A percentile compares a stretch with the other conserved stretches of the same genome.
Conservation (phyloP, 768 basidiomycete genomes). For the Boletus edulis region DNA sequence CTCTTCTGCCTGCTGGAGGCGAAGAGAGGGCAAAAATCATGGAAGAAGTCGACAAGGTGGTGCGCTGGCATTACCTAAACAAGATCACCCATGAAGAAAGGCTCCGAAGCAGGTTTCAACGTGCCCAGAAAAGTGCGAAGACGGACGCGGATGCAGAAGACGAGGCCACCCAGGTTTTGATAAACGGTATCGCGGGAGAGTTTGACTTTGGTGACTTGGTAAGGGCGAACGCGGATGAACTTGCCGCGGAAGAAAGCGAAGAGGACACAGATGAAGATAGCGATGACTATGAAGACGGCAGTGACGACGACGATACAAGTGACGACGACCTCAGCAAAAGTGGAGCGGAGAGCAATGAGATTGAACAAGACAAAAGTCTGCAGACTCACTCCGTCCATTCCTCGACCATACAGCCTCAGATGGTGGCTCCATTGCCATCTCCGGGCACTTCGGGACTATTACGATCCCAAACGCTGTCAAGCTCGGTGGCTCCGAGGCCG, state of each 20-base stretch:
- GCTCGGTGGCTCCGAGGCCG: slow-evolving; percentile 5
- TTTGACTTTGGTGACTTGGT: slow-evolving; percentile 81
- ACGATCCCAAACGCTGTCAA: slow-evolving; percentile 10
- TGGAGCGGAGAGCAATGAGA: slow-evolving; percentile 18
- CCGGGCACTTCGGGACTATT: neutral
- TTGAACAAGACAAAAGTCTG: slow-evolving; percentile 5
- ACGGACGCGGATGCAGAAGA: slow-evolving; percentile 66
- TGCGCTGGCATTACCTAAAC: slow-evolving; percentile 90
- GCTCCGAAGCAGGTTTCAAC: slow-evolving; percentile 80
- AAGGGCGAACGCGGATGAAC: slow-evolving; percentile 73
- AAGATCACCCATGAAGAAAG: slow-evolving; percentile 93
- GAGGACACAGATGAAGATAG: slow-evolving; percentile 43
- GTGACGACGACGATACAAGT: slow-evolving; percentile 36
- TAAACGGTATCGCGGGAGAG: slow-evolving; percentile 78
- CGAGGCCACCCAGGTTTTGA: slow-evolving; percentile 75
- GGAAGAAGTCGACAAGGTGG: slow-evolving; percentile 84
- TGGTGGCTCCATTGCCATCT: neutral
- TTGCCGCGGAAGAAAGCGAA: slow-evolving; percentile 70
- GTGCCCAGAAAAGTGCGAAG: slow-evolving; percentile 42
- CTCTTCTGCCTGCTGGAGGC: slow-evolving; percentile 80
- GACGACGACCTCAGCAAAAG: slow-evolving; percentile 43
- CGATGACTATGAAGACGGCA: slow-evolving; percentile 36
- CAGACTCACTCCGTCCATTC: neutral
- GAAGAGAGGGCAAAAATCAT: slow-evolving; percentile 75
- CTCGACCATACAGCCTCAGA: neutral